Conservation (phyloP, 2,329 filamentous ascomycete species). For the Hypoxylon sp. region DNA sequence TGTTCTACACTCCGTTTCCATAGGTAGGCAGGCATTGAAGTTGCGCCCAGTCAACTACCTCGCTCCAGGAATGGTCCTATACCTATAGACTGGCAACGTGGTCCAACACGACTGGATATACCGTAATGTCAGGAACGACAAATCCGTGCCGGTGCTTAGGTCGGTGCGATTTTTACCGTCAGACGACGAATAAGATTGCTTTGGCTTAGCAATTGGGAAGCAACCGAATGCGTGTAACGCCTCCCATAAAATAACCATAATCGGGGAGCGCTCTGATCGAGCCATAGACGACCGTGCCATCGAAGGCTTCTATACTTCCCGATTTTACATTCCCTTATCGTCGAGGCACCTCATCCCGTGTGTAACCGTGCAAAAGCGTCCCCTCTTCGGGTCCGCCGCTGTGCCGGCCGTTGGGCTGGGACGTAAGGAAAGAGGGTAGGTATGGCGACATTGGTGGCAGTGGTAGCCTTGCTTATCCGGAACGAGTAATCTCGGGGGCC, state of each 20-base stretch:
- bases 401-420: conserved; percentile 23
- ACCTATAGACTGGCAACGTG: conserved; percentile 28
- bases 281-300: conserved; percentile 2
- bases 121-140: conserved; percentile 20
- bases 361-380: conserved; percentile 28
- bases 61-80: conserved; percentile 21
- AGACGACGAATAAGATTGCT: conserved; percentile 20
- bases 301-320: conserved; percentile 12
- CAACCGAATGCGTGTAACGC: conserved; percentile 19
- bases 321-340: conserved; percentile 8
- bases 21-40: conserved; percentile 11
- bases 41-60: conserved; percentile 15
- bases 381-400: conserved; percentile 2
- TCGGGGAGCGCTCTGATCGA: too few species aligned
- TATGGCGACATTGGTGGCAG: too few species aligned
- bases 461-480: conserved; percentile 33
- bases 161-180: conserved; percentile 16
- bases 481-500: conserved; percentile 23
- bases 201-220: not conserved
- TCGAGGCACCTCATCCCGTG: conserved; percentile 16
- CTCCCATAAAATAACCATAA: conserved; percentile 4
- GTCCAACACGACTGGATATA: conserved; percentile 28
- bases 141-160: conserved; percentile 20
- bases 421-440: too few species aligned
- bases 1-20: not conserved